phyloP scores from a whole-genome alignment of 257 asterid genomes.

The Echites panduratus region DNA sequence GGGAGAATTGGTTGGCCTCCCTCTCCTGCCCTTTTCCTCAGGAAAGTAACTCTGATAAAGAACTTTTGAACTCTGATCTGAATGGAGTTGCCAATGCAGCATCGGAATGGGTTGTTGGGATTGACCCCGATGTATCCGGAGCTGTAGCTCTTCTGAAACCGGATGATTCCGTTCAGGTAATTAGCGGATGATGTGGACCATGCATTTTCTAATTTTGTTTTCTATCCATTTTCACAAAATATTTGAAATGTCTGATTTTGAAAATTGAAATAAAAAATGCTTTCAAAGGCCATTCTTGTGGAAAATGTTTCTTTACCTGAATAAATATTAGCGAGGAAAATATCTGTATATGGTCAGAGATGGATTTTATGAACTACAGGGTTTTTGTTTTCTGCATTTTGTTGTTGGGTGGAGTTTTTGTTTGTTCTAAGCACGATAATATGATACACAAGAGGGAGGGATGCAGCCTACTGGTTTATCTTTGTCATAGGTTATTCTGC shows the following conservation, averaged over 20 bases:
- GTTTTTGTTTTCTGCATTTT: neutral
- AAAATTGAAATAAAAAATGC: neutral
- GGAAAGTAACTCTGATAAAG: neutral
- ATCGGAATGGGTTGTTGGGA: constrained; percentile 59
- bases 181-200: neutral
- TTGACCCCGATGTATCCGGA: constrained; percentile 78
- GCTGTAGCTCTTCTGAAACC: constrained; percentile 72
- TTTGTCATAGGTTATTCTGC: neutral
- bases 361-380: neutral
- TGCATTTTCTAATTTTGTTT: neutral
- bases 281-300: neutral
- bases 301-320: neutral
- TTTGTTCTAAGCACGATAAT: neutral
- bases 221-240: no score
- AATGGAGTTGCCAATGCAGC: constrained; percentile 20
- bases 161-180: constrained; percentile 51
- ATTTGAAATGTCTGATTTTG: neutral
- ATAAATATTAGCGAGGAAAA: neutral
- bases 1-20: constrained; percentile 53
- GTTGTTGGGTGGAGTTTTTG: neutral
- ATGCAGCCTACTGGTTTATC: neutral
- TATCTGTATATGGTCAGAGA: neutral
- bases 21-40: constrained; percentile 50
- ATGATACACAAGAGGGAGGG: neutral
- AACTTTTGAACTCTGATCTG: neutral